Evolutionary conservation across 164 flowering plant genomes (phyloP).

Genomic region (Tinospora cordifolia): DNA sequence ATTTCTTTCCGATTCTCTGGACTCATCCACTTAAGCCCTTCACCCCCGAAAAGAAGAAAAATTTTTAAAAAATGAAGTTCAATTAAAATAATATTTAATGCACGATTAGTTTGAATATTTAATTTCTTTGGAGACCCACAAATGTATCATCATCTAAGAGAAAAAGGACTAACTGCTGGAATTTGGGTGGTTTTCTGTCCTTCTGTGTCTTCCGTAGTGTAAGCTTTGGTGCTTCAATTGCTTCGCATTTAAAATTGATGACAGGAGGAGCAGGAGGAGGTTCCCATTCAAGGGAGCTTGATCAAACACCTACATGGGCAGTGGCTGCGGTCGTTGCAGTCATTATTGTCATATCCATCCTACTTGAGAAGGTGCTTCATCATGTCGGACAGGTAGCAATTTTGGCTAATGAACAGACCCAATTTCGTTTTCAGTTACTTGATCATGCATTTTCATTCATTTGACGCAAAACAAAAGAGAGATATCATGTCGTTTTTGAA

Average conservation of each 20-base stretch:
- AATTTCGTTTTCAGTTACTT: background rate
- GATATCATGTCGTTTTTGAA: background rate
- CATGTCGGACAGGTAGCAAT: conserved; percentile 50
- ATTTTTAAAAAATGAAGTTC: background rate
- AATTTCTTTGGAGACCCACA: background rate
- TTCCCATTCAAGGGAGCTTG: conserved; percentile 42
- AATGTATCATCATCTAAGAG: background rate
- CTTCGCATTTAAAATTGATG: conserved; percentile 21
- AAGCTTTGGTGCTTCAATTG: background rate
- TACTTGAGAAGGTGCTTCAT: conserved; percentile 67
- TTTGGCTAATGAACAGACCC: background rate
- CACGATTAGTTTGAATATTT: background rate
- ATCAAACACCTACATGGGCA: conserved; percentile 91
- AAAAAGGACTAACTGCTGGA: background rate
- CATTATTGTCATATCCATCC: conserved; percentile 59
- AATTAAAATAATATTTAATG: background rate
- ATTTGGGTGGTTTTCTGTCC: background rate
- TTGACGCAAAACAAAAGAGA: background rate
- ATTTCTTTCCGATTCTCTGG: background rate
- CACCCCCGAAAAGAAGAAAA: too few species aligned
- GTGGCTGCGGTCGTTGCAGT: conserved; percentile 69
- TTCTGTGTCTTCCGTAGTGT: background rate
- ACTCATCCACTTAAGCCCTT: background rate
- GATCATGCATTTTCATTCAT: background rate
- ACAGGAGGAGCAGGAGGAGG: conserved; percentile 29